These are phyloP conservation scores for Picocystis sp. DNA, from an alignment of 163 green algal species.

Conservation along the genomic window DNA sequence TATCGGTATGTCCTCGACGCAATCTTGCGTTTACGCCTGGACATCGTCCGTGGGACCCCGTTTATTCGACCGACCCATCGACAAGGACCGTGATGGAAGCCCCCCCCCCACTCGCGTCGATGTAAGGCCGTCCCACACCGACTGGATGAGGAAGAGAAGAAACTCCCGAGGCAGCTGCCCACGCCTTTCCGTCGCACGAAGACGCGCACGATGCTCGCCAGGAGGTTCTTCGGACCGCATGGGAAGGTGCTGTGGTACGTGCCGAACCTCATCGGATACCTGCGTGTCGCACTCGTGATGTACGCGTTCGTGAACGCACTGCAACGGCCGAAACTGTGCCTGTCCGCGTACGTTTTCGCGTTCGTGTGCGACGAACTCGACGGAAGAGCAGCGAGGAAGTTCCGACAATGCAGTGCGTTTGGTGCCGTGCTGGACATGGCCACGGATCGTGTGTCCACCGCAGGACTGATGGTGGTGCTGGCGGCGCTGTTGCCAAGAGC, in stretches of 20 bases:
- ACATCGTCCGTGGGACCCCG: too few relatives aligned
- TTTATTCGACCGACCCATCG: too few relatives aligned
- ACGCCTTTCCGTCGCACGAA: too few relatives aligned
- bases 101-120: too few relatives aligned
- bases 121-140: too few relatives aligned
- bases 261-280: conserved; percentile 7
- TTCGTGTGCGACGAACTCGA: conserved; percentile 8
- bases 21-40: too few relatives aligned
- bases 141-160: too few relatives aligned
- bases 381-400: conserved; percentile 1
- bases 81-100: too few relatives aligned
- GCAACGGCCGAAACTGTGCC: background rate
- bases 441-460: conserved; percentile 6
- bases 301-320: background rate
- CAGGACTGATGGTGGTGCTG: conserved; percentile 5
- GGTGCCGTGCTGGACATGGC: conserved; percentile 6
- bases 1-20: too few relatives aligned
- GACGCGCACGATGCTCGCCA: background rate
- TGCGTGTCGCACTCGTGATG: background rate
- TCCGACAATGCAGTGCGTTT: conserved; percentile 4
- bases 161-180: too few relatives aligned
- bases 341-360: conserved; percentile 1
- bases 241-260: conserved; percentile 3
- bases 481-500: conserved; percentile 1
- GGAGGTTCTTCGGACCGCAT: background rate